Percentiles rank a stretch among this genome's conserved stretches.
Evolutionary conservation across 441 rosid species (phyloP).

Genomic region (Kokia cookei): DNA sequence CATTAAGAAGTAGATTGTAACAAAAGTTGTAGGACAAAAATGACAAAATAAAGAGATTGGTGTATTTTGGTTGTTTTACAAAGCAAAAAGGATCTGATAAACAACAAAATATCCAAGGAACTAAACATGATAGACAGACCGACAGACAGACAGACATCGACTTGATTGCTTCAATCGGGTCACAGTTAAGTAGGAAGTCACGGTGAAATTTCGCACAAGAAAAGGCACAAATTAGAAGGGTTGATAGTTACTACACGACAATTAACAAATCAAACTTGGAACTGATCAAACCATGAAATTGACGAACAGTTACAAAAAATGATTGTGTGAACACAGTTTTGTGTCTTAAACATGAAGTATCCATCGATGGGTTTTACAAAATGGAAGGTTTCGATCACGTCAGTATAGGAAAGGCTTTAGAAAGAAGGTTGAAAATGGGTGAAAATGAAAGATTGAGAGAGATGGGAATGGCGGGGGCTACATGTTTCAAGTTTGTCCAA

Average conservation of each 20-base stretch:
- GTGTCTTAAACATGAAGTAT: neutral
- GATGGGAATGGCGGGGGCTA: conserved; percentile 27
- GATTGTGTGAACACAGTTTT: neutral
- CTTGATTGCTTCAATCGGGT: conserved; percentile 7
- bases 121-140: neutral
- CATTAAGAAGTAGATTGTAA: conserved; percentile 4
- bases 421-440: neutral
- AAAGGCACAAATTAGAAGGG: neutral
- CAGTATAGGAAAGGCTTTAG: neutral
- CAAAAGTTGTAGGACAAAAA: neutral
- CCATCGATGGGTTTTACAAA: neutral
- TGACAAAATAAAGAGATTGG: neutral
- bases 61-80: neutral
- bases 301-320: neutral
- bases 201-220: conserved; percentile 3
- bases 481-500: conserved; percentile 29
- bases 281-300: neutral
- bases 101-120: neutral
- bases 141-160: neutral
- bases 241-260: conserved; percentile 21
- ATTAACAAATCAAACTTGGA: conserved; percentile 23
- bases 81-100: neutral
- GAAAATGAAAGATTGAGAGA: neutral
- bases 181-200: neutral
- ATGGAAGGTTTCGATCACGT: neutral